Percentiles rank a stretch among this genome's conserved stretches.
phyloP scores from a whole-genome alignment of 495 filamentous ascomycete species.

The Neurospora sp. region DNA sequence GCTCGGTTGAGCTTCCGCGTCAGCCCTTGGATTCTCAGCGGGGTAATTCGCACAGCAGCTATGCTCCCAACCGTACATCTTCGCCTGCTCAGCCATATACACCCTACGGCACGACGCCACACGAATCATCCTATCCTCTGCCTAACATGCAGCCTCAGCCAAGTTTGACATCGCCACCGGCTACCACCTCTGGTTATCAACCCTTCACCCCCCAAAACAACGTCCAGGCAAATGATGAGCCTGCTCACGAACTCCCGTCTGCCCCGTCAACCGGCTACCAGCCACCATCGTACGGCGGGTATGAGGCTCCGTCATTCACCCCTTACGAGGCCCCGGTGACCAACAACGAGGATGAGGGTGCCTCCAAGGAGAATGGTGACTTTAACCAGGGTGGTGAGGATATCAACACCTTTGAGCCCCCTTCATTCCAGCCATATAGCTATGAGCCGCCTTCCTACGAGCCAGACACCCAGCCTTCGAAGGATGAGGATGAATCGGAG shows the following conservation, averaged over 20 bases:
- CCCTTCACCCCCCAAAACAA: slow-evolving; percentile 4
- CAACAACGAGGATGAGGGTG: slow-evolving; percentile 14
- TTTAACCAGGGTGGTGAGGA: slow-evolving; percentile 7
- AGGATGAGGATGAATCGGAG: slow-evolving; percentile 27
- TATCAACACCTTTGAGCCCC: slow-evolving; percentile 36
- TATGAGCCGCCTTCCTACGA: slow-evolving; percentile 49
- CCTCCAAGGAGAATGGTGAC: not conserved
- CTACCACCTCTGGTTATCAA: slow-evolving; percentile 16
- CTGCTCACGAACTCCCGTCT: slow-evolving; percentile 6
- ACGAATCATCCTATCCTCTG: not conserved
- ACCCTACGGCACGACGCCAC: not conserved
- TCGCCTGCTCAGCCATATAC: slow-evolving; percentile 11
- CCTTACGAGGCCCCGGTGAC: slow-evolving; percentile 20
- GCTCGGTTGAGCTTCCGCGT: slow-evolving; percentile 34
- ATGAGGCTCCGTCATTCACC: slow-evolving; percentile 28
- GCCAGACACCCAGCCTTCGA: slow-evolving; percentile 35
- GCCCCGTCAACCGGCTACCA: slow-evolving; percentile 24
- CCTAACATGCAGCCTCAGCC: not conserved
- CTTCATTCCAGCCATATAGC: slow-evolving; percentile 37
- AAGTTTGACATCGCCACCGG: slow-evolving; percentile 1
- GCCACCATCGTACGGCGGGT: slow-evolving; percentile 31
- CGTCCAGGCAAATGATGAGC: not conserved
- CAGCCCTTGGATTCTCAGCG: slow-evolving; percentile 33
- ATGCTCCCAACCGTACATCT: slow-evolving; percentile 20
- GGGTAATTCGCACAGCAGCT: slow-evolving; percentile 17